Evolutionary conservation across 306 rosid genomes (phyloP), one percentile per base, ranked within the genome.

Genomic region (Rosa lucieae): DNA sequence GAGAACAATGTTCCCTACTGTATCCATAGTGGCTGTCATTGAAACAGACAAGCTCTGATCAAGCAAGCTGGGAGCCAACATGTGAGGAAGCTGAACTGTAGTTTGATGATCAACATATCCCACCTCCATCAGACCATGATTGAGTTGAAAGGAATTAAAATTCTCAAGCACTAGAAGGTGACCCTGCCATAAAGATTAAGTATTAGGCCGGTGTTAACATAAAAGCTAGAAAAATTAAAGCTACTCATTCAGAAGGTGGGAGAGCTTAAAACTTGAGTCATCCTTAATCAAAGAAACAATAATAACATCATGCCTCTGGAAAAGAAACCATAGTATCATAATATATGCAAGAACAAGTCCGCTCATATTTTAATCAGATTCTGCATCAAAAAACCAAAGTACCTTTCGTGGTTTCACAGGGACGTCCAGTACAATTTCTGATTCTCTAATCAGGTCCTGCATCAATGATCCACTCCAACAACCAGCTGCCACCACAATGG

Each of bases 381-480:
- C 61, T 8, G 26, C 11, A 7, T 55, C 3, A 3, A 20, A 20
- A 56, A 21, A n/a, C 61, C 10, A 18, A 9, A 56, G 5, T n/a
- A 90, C 97, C 98, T 94, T 94, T 84, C 94, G 86, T 23, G 98
- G 98, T 84, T 65, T 88, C 58, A 94, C 87, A 46, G 97, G 97
- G 82, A 94, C 84, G 70, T 89, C 78, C 75, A 92, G 44, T 74
- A 84, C 85, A 83, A 90, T 65, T 75, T 89, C 94, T 85, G 86
- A 89, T 66, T 82, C 88, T 81, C 80, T 83, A 61, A 88, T 70
- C 81, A 90, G 83, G 80, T 92, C 97, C 74, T 81, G 82, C 82
- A 91, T 90, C 89, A 94, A 89, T 80, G 88, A 86, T 15, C 98
- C 97, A 81, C 97, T 92, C 98, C 98, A 94, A 88, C 97, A 85